Evolutionary conservation across 225 moss, liverwort and hornwort genomes (phyloP).

Genomic region (Straminergon stramineum): DNA sequence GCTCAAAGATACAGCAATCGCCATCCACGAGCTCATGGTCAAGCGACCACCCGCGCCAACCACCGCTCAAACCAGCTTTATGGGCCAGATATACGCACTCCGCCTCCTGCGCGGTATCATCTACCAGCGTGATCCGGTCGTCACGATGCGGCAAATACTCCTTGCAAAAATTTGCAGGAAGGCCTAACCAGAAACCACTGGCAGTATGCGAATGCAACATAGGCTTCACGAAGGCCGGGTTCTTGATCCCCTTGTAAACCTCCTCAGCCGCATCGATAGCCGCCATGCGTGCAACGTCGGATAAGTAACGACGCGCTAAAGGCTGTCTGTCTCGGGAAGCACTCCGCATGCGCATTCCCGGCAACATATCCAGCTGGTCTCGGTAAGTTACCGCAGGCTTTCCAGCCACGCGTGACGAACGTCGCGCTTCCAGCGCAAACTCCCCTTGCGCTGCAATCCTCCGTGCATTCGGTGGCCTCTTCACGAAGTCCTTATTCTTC

Average conservation of each 20-base stretch:
- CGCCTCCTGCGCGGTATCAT: slow-evolving; percentile 18
- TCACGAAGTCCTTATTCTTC: slow-evolving; percentile 5
- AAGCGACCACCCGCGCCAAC: slow-evolving; percentile 45
- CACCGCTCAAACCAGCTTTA: slow-evolving; percentile 45
- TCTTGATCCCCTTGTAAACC: slow-evolving; percentile 20
- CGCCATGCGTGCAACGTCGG: slow-evolving; percentile 33
- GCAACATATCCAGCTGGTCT: slow-evolving; percentile 25
- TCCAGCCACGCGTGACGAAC: slow-evolving; percentile 34
- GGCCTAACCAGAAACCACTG: slow-evolving; percentile 48
- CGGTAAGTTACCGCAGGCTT: slow-evolving; percentile 25
- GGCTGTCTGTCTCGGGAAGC: slow-evolving; percentile 27
- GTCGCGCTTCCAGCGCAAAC: slow-evolving; percentile 25
- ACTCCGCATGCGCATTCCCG: slow-evolving; percentile 23
- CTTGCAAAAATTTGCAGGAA: slow-evolving; percentile 34
- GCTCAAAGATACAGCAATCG: slow-evolving; percentile 42
- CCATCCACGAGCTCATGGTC: slow-evolving; percentile 45
- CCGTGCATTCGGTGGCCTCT: slow-evolving; percentile 11
- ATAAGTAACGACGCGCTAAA: slow-evolving; percentile 32
- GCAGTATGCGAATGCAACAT: slow-evolving; percentile 55
- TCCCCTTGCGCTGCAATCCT: not conserved
- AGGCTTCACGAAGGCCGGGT: slow-evolving; percentile 40
- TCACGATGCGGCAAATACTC: slow-evolving; percentile 28
- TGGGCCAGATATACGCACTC: slow-evolving; percentile 20
- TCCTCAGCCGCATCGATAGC: slow-evolving; percentile 44
- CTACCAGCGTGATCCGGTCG: slow-evolving; percentile 22